Evolutionary conservation across 805 yeast species (phyloP), one percentile per base, ranked within the genome.

Genomic region (Vanderwaltozyma tropicalis): DNA sequence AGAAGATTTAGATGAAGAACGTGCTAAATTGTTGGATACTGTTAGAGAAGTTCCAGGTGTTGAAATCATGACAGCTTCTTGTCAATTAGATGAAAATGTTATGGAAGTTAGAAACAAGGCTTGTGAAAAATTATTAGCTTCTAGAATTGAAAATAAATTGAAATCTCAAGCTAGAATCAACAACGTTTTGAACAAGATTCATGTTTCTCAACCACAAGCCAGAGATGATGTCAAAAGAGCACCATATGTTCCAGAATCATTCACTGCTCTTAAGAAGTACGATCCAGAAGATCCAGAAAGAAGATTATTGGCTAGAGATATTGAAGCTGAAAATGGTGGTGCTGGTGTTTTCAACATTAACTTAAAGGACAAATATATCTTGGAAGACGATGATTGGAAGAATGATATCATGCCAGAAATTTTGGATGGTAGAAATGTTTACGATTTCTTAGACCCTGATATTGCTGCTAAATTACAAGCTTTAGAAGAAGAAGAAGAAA

Each of bases 301-400:
- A 62, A 75, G 87, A 58, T 70, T 55, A 48, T 72, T 92, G 53
- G 87, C 94, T 28, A 75, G 85, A 55, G 97, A 92, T 58, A 69
- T 87, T 45, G 98, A 92, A 67, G 80, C 73, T 35, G 96, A 82
- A 60, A 85, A 92, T 54, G 98, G 98, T 59, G 98, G 98, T 59
- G 96, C 98, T 31, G 98, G 98, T 71, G 98, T 92, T 26, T 92
- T 67, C 71, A 92, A 87, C 67, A 76, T 92, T 58, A 87, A 92
- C 67, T 71, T 92, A 66, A 85, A 87, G 61, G 97, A 89, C 57
- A 82, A 80, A 55, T 92, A 94, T 64, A 50, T 92, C 44, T 70
- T 92, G 50, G 98, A 89, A 50, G 89, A 92, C 59, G 97, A 89
- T 37, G 94, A 85, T 47, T 92, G 99, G 99, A 89, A 89, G 73